phyloP scores from a whole-genome alignment of 2,329 filamentous ascomycete species.

The Pseudogymnoascus sp. region DNA sequence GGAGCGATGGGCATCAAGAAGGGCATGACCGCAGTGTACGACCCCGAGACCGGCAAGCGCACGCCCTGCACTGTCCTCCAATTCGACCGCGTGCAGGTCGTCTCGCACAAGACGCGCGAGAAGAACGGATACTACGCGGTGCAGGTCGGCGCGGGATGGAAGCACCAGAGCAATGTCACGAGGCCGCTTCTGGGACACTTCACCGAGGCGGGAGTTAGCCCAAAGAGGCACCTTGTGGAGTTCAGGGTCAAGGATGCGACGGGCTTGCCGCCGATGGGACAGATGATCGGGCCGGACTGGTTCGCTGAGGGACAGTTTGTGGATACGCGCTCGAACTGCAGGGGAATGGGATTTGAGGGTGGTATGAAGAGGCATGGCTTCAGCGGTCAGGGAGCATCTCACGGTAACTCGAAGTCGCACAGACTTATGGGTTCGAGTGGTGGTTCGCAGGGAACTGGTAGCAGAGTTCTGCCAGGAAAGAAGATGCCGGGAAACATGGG shows the following conservation, averaged over 20 bases:
- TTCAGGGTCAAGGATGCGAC: slow-evolving; percentile 71
- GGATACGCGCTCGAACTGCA: slow-evolving; percentile 69
- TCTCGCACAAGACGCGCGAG: slow-evolving; percentile 74
- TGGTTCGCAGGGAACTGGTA: slow-evolving; percentile 84
- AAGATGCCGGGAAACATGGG: slow-evolving; percentile 98
- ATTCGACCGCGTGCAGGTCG: slow-evolving; percentile 83
- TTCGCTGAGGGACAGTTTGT: slow-evolving; percentile 87
- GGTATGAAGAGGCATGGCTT: slow-evolving; percentile 97
- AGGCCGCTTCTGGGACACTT: slow-evolving; percentile 83
- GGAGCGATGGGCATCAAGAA: slow-evolving; percentile 85
- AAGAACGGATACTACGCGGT: slow-evolving; percentile 90
- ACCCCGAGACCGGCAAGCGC: slow-evolving; percentile 64
- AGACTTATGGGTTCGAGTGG: slow-evolving; percentile 85
- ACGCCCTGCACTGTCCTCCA: slow-evolving; percentile 88
- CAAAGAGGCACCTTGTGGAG: slow-evolving; percentile 77
- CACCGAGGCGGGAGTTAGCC: slow-evolving; percentile 69
- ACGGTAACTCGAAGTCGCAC: slow-evolving; percentile 94
- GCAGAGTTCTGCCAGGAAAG: slow-evolving; percentile 88
- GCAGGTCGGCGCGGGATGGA: slow-evolving; percentile 74
- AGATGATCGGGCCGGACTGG: slow-evolving; percentile 76
- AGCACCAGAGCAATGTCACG: slow-evolving; percentile 68
- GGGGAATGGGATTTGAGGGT: slow-evolving; percentile 91
- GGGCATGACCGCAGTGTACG: slow-evolving; percentile 91
- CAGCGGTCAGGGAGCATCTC: slow-evolving; percentile 77
- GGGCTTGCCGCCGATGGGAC: slow-evolving; percentile 70